Base-by-base conservation (phyloP, 2,329 filamentous ascomycete genomes). In the Colletotrichum siamense region DNA sequence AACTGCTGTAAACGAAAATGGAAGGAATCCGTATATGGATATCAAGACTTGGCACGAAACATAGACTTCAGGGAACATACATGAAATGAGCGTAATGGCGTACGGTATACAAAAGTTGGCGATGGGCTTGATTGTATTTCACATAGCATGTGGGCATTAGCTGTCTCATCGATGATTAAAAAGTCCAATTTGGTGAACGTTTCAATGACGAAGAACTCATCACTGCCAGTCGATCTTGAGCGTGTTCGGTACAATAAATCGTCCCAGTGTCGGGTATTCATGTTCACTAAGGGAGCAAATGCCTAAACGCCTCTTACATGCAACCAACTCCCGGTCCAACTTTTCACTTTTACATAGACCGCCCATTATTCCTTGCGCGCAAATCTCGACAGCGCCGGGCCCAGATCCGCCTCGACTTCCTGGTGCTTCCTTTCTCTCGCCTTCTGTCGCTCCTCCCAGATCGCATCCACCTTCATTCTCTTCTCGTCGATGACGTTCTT, bases 401-500 rank as follows among this genome's bases (percentile, higher is more conserved):
- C 97, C 79, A 98, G 88, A 79, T 96, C 94, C 75, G 90, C 91
- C 84, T 94, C 91, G 79, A 90, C 89, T 84, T 95, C 92, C 82
- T 92, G 82, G 64, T 87, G 86, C 86, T 91, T 90, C 81, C 92
- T 90, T 80, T 93, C 87, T 81, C 90, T 93, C 81, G 93, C 91
- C 83, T 93, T 91, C 80, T 93, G 91, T 84, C 92, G 92, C 84
- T 94, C 92, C 79, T 93, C 92, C 88, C 94, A 93, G 83, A 98
- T 88, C 86, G 96, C 95, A 84, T 98, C 95, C 64, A 96, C 94
- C 83, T 94, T 93, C 84, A 98, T 86, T 82, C 95, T 93, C 91
- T 96, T 96, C 89, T 98, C 97, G 88, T 99, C 97, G 84, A 99
- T 96, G 74, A 99, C 92, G 84, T 99, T 99, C 90, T 94, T 95